Conservation (phyloP, 2,329 filamentous ascomycete genomes). For the Paracoccidioides lutzii region DNA sequence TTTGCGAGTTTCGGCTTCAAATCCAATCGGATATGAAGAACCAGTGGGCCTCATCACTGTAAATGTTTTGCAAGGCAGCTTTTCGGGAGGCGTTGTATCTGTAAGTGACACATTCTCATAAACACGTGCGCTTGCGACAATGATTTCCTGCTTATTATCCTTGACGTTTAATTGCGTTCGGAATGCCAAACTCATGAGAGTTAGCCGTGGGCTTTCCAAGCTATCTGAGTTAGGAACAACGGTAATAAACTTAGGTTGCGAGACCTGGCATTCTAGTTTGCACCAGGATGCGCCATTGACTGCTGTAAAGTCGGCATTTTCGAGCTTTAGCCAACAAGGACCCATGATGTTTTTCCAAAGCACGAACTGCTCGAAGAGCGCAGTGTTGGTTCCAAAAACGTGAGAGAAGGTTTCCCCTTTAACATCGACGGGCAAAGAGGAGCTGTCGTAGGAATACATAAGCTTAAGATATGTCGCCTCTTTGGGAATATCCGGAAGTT, state of each 20-base stretch:
- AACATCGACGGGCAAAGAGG: slow-evolving; percentile 54
- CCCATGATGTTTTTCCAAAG: slow-evolving; percentile 99
- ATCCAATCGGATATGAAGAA: slow-evolving; percentile 67
- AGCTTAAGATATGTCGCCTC: slow-evolving; percentile 88
- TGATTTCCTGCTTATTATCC: slow-evolving; percentile 91
- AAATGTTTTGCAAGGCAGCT: slow-evolving; percentile 78
- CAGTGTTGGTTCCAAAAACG: slow-evolving; percentile 85
- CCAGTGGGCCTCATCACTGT: slow-evolving; percentile 77
- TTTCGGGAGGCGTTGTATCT: slow-evolving; percentile 79
- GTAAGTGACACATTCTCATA: slow-evolving; percentile 82
- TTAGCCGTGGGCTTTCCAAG: slow-evolving; percentile 72
- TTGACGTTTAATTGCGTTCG: slow-evolving; percentile 79
- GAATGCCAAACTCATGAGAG: slow-evolving; percentile 87
- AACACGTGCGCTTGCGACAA: slow-evolving; percentile 79
- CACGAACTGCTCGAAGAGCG: slow-evolving; percentile 94
- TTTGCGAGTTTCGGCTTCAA: slow-evolving; percentile 64
- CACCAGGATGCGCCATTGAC: slow-evolving; percentile 93
- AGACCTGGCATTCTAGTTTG: slow-evolving; percentile 78
- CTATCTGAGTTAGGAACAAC: slow-evolving; percentile 65
- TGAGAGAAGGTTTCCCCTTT: slow-evolving; percentile 84
- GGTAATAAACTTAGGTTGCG: slow-evolving; percentile 63
- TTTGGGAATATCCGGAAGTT: slow-evolving; percentile 72
- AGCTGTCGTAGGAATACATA: slow-evolving; percentile 87
- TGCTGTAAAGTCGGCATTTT: slow-evolving; percentile 67
- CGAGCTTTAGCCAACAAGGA: slow-evolving; percentile 89